Evolutionary conservation across 2,329 filamentous ascomycete species (phyloP).

Genomic region (Microcera coccophila): DNA sequence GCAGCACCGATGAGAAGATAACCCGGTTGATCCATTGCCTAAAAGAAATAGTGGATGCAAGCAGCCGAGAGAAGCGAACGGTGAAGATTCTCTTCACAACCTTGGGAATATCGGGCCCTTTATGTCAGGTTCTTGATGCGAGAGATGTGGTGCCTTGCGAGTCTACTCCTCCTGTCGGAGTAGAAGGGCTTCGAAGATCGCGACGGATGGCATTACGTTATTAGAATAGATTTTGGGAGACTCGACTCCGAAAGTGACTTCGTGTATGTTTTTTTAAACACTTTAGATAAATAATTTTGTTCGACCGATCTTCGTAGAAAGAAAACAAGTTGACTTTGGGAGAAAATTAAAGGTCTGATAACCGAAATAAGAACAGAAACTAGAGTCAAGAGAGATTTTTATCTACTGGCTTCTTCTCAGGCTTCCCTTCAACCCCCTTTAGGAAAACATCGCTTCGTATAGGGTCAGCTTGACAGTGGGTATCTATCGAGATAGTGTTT

Average conservation of each 20-base stretch:
- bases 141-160: background rate
- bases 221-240: too few species aligned
- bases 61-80: background rate
- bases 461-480: conserved; percentile 13
- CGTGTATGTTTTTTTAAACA: too few species aligned
- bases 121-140: conserved; percentile 1
- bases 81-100: conserved; percentile 1
- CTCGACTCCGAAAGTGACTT: too few species aligned
- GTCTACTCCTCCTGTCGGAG: background rate
- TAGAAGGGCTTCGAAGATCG: background rate
- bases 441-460: conserved; percentile 63
- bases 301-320: too few species aligned
- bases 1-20: background rate
- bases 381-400: too few species aligned
- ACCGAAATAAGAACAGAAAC: too few species aligned
- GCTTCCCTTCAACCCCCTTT: conserved; percentile 53
- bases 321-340: too few species aligned
- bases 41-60: background rate
- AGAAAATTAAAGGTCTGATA: too few species aligned
- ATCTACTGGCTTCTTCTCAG: too few species aligned
- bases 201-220: background rate
- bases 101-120: background rate
- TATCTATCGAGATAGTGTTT: background rate
- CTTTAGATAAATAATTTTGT: too few species aligned
- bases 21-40: background rate